Percentiles rank a stretch among this genome's conserved stretches.
phyloP scores from a whole-genome alignment of 495 filamentous ascomycete species.

The Sordaria brevicollis region DNA sequence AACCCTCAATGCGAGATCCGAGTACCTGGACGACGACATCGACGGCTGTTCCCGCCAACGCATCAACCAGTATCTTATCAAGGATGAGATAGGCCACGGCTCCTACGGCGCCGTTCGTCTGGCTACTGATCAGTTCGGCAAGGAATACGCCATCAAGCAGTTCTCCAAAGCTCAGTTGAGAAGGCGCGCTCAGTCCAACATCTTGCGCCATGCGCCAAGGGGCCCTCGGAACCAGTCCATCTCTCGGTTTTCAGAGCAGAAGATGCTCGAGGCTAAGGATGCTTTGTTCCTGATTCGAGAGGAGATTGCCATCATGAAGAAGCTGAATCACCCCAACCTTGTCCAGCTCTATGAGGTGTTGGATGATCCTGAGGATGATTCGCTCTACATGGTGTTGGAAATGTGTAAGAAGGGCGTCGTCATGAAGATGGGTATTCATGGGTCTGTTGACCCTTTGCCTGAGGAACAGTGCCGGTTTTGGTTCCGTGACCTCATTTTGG shows the following conservation, averaged over 20 bases:
- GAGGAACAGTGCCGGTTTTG: slow-evolving; percentile 77
- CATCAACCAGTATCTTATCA: slow-evolving; percentile 92
- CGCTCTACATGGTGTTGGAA: slow-evolving; percentile 95
- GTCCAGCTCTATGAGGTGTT: slow-evolving; percentile 90
- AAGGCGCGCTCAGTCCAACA: slow-evolving; percentile 88
- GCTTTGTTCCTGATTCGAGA: slow-evolving; percentile 83
- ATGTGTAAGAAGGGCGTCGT: slow-evolving; percentile 98
- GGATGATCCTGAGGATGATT: slow-evolving; percentile 91
- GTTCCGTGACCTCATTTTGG: slow-evolving; percentile 93
- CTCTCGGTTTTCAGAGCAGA: slow-evolving; percentile 34
- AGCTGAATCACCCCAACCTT: slow-evolving; percentile 85
- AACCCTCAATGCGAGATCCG: slow-evolving; percentile 81
- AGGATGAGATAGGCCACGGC: slow-evolving; percentile 89
- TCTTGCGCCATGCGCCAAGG: slow-evolving; percentile 51
- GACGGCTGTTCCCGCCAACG: slow-evolving; percentile 65
- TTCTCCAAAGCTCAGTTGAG: slow-evolving; percentile 89
- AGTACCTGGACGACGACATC: slow-evolving; percentile 77
- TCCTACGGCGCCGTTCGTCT: slow-evolving; percentile 94
- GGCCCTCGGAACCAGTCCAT: slow-evolving; percentile 41
- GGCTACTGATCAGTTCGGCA: slow-evolving; percentile 80
- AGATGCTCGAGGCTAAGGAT: slow-evolving; percentile 55
- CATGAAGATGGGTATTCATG: slow-evolving; percentile 90
- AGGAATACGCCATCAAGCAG: slow-evolving; percentile 95
- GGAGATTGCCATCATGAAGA: slow-evolving; percentile 99
- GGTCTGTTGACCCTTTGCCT: slow-evolving; percentile 71